Evolutionary conservation across 1,284 basidiomycete genomes (phyloP), one percentile per base, ranked within the genome.

Genomic region (Cutaneotrichosporon sp.): DNA sequence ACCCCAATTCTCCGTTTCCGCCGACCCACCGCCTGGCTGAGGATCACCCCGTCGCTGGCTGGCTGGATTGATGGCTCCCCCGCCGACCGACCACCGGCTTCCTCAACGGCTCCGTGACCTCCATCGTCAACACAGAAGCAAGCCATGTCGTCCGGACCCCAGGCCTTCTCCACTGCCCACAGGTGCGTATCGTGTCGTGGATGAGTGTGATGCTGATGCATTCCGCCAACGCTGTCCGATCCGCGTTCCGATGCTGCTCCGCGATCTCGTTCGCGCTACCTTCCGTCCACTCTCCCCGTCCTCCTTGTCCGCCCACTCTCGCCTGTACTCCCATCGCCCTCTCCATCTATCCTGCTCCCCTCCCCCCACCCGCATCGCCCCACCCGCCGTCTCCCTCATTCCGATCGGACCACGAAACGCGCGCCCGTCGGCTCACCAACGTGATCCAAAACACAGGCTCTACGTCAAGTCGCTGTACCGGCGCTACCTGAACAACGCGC

Each of bases 401-500:
- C 21, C 21, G 5, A 18, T 56, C 55, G 1, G 34, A n/a, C 52
- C 4, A 30, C 30, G 21, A 18, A 34, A 11, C 52, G 14, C 55
- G 34, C 21, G 13, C n/a, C 8, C 55, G 5, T 16, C 42, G 8
- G 32, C 53, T 16, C 58, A 40, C 40, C 34, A 26, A 51, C 40
- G 4, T 26, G 32, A 34, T 32, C 38, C 38, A 9, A 47, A 21
- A 34, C n/a, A 50, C 70, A 81, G 80, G 64, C 84, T 87, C 75
- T 91, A 95, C 80, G 92, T 97, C 81, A 91, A 93, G 82, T 91
- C 90, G 31, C 86, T 97, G 14, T 97, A 97, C 84, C 89, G 87
- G 76, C 88, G 94, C 56, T 88, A 87, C 76, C 85, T 97, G 65
- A 89, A 85, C 72, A 93, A 96, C 79, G 85, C 90, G 65, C 83